A percentile compares a stretch with the other conserved stretches of the same genome.
Conservation (phyloP, 2,329 filamentous ascomycete genomes). For the Exophiala sideris region DNA sequence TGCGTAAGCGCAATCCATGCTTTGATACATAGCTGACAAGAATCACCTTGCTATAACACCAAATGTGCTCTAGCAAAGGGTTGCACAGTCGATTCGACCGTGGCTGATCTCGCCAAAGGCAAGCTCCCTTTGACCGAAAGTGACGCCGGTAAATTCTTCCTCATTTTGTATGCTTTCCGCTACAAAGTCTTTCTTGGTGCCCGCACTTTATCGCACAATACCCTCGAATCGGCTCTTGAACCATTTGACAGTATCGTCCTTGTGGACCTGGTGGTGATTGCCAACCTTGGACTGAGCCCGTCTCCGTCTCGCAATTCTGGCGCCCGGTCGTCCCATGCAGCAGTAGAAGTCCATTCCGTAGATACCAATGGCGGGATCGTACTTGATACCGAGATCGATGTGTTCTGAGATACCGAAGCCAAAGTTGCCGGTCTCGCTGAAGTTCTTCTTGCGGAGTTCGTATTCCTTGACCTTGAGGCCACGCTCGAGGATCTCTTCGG, state of each 20-base stretch:
- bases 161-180: background rate
- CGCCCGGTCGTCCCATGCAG: constrained; percentile 99
- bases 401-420: constrained; percentile 99
- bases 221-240: constrained; percentile 96
- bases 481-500: constrained; percentile 99
- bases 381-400: constrained; percentile 99
- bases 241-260: constrained; percentile 96
- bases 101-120: too few relatives aligned
- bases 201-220: constrained; percentile 79
- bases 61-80: too few relatives aligned
- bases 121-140: background rate
- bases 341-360: constrained; percentile 99
- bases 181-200: background rate
- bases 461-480: constrained; percentile 99
- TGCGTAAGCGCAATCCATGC: too few relatives aligned
- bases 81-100: too few relatives aligned
- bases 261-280: constrained; percentile 86
- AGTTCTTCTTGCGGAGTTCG: constrained; percentile 99
- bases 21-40: too few relatives aligned
- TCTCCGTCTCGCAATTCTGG: constrained; percentile 94
- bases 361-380: constrained; percentile 96
- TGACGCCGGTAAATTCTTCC: background rate
- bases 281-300: constrained; percentile 85
- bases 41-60: too few relatives aligned
- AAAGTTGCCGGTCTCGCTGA: constrained; percentile 99